Percentiles rank a stretch among this genome's conserved stretches.
These are phyloP conservation scores for Austroboletus niveus DNA, from an alignment of 1,284 basidiomycete genomes.

Conservation along the genomic window DNA sequence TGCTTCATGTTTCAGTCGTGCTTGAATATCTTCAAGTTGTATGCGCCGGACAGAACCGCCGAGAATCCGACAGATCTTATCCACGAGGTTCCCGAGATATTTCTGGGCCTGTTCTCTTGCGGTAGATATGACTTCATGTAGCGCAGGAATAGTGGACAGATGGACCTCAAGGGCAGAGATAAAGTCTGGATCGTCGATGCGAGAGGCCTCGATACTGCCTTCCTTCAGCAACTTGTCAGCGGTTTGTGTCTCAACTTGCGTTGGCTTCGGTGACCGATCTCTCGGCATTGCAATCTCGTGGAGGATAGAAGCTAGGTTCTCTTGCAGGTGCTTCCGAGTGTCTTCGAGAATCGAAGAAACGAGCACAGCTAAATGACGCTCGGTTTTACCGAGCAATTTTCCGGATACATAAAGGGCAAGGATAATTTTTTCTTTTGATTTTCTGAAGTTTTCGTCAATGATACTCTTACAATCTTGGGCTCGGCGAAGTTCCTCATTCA, in stretches of 20 bases:
- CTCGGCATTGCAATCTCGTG: constrained; percentile 6
- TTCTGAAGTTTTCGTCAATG: constrained; percentile 20
- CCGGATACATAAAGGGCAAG: constrained; percentile 16
- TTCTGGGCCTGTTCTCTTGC: constrained; percentile 22
- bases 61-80: constrained; percentile 18
- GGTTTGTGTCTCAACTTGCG: constrained; percentile 5
- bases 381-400: constrained; percentile 10
- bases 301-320: constrained; percentile 15
- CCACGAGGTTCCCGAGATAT: constrained; percentile 23
- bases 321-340: constrained; percentile 7
- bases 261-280: constrained; percentile 8
- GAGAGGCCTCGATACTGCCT: constrained; percentile 13
- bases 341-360: constrained; percentile 16
- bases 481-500: constrained; percentile 21
- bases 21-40: constrained; percentile 26
- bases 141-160: constrained; percentile 7
- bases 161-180: constrained; percentile 25
- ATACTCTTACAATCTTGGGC: constrained; percentile 16
- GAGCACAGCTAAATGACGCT: constrained; percentile 16
- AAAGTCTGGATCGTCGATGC: constrained; percentile 31
- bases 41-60: constrained; percentile 10
- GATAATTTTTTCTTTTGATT: constrained; percentile 27
- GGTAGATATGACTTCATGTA: constrained; percentile 21
- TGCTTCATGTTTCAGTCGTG: constrained; percentile 20
- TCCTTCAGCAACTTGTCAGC: constrained; percentile 28